Base-by-base conservation (phyloP, 2,329 filamentous ascomycete species). In the Didymella pomorum region DNA sequence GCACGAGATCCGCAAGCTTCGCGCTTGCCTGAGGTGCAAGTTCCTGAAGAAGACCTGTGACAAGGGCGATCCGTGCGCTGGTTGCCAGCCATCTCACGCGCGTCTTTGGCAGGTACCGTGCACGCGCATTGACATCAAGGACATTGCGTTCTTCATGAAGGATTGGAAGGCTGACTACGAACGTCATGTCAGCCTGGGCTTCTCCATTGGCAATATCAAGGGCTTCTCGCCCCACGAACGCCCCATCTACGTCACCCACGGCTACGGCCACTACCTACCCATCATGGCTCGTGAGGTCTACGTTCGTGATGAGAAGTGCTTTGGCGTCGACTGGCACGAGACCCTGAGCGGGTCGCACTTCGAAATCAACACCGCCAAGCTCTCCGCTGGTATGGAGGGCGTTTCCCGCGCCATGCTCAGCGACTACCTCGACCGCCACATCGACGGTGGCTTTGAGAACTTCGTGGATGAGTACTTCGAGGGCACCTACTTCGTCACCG, bases 21-120 rank as follows among this genome's bases (percentile, higher is more conserved):
- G 94, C 73, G 94, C 94, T 46, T 98, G 94, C 78, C 83, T 98
- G 70, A 89, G 94, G 66, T 98, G 94, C 86, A 97, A 97, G 81
- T 98, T 97, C 83, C 84, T 98, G 77, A 98, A 98, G 86, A 98
- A 98, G 86, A 97, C 94, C 47, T 98, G 94, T 75, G 94, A 98
- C 79, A 97, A 96, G 82, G 94, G 94, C 64, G 93, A 97, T 81
- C 94, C 94, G 57, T 98, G 94, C 79, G 91, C 89, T 71, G 94
- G 94, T 46, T 98, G 94, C 82, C 91, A 97, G 81, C 94, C 94
- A 49, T 96, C 93, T 20, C 94, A 98, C 78, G 94, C 94, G 63
- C 89, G 94, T 64, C 84, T 98, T 51, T 98, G 94, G 94, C 93
- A 97, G 80, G 94, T 98, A 43, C 94, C 94, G 61, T 98, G 94